A percentile compares a stretch with the other conserved stretches of the same genome.
phyloP scores from a whole-genome alignment of 441 rosid species.

The Pelargonium citronellum region DNA sequence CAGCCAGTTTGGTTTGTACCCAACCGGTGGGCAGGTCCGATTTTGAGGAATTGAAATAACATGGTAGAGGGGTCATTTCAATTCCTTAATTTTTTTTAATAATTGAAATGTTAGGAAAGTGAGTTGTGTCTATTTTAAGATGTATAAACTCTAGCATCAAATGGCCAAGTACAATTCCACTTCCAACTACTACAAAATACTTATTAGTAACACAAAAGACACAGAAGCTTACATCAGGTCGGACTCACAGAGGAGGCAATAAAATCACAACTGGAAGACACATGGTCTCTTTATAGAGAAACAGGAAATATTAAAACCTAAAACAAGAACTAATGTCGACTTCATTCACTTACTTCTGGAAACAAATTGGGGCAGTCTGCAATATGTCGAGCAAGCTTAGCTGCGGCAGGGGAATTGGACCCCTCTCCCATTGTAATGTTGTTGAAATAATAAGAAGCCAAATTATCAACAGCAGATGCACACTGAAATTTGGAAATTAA shows the following conservation, averaged over 20 bases:
- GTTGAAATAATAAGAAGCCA: constrained; percentile 89
- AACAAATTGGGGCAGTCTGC: constrained; percentile 88
- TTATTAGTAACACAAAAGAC: not conserved
- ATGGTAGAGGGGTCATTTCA: no score
- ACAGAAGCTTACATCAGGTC: not conserved
- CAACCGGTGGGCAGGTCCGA: no score
- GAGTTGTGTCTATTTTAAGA: not conserved
- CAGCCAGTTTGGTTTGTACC: no score
- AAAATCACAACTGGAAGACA: not conserved
- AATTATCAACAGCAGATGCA: constrained; percentile 91
- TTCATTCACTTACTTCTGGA: constrained; percentile 66
- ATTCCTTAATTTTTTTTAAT: no score
- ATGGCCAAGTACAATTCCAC: not conserved
- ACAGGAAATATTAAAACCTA: not conserved
- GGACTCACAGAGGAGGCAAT: not conserved
- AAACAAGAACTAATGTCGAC: not conserved
- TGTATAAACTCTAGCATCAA: not conserved
- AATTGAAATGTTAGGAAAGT: no score
- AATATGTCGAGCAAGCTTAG: constrained; percentile 75
- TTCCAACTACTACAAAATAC: not conserved
- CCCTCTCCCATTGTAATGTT: constrained; percentile 94
- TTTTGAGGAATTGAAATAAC: no score
- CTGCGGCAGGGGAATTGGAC: constrained; percentile 63
- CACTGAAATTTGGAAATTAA: constrained; percentile 50
- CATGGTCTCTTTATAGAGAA: not conserved